These are phyloP conservation scores for Shiraia bambusicola DNA, from an alignment of 2,329 filamentous ascomycete genomes.

Conservation along the genomic window DNA sequence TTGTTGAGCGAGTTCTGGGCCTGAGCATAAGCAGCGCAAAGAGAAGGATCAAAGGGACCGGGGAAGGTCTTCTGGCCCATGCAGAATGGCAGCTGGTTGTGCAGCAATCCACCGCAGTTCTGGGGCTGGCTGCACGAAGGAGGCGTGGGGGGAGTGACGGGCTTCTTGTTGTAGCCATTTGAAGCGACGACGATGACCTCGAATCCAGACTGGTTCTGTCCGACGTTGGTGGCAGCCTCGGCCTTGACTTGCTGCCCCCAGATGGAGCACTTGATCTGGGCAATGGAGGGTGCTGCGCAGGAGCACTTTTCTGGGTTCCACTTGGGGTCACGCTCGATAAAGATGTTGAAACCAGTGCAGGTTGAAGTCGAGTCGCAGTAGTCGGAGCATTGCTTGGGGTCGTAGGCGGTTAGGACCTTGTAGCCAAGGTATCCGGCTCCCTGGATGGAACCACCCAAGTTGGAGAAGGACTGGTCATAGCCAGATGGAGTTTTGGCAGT, in stretches of 20 bases:
- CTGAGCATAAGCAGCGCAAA: constrained; percentile 27
- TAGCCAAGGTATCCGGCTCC: constrained; percentile 26
- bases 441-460: constrained; percentile 19
- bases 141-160: constrained; percentile 19
- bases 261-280: constrained; percentile 29
- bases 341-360: constrained; percentile 33
- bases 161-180: constrained; percentile 36
- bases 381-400: constrained; percentile 18
- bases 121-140: constrained; percentile 26
- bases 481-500: constrained; percentile 21
- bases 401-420: constrained; percentile 26
- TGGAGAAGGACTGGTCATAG: constrained; percentile 22
- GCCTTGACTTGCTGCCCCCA: constrained; percentile 25
- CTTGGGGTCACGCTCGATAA: constrained; percentile 26
- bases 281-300: constrained; percentile 20
- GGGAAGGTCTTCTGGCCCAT: constrained; percentile 30
- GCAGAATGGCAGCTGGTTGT: constrained; percentile 28
- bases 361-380: constrained; percentile 19
- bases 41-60: constrained; percentile 26
- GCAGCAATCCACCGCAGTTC: constrained; percentile 22
- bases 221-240: constrained; percentile 22
- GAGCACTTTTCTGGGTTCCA: constrained; percentile 29
- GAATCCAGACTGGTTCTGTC: constrained; percentile 23
- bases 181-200: constrained; percentile 35
- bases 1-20: constrained; percentile 27